phyloP scores from a whole-genome alignment of 2,329 filamentous ascomycete species.

The Beauveria sp. region DNA sequence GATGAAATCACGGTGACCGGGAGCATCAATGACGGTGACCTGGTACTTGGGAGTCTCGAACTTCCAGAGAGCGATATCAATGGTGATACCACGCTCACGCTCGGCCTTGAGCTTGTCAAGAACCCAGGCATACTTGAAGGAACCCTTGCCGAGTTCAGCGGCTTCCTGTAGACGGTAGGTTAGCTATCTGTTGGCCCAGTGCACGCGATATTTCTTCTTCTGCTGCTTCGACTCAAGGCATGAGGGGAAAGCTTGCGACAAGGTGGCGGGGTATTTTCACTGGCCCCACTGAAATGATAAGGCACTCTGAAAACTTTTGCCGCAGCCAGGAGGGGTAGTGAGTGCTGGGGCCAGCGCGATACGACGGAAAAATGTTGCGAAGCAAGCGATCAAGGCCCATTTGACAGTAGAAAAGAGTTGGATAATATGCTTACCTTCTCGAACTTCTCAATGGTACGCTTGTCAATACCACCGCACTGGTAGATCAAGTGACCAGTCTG shows the following conservation, averaged over 20 bases:
- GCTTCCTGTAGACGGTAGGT: slow-evolving; percentile 64
- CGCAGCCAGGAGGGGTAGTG: slow-evolving; percentile 14
- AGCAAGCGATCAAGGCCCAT: background rate
- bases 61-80: slow-evolving; percentile 99
- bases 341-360: slow-evolving; percentile 17
- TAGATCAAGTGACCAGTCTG: slow-evolving; percentile 91
- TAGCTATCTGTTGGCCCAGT: slow-evolving; percentile 10
- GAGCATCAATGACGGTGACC: slow-evolving; percentile 97
- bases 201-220: background rate
- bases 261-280: slow-evolving; percentile 13
- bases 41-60: slow-evolving; percentile 98
- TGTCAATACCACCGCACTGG: slow-evolving; percentile 99
- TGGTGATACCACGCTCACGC: slow-evolving; percentile 99
- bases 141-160: slow-evolving; percentile 98
- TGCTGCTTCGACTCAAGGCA: background rate
- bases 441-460: slow-evolving; percentile 99
- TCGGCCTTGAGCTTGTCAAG: slow-evolving; percentile 99
- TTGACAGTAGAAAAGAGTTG: background rate
- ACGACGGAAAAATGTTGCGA: slow-evolving; percentile 11
- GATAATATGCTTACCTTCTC: slow-evolving; percentile 73
- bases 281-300: slow-evolving; percentile 19
- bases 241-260: background rate
- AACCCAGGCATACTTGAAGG: slow-evolving; percentile 99
- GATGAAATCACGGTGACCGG: slow-evolving; percentile 99
- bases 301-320: slow-evolving; percentile 18